phyloP scores from a whole-genome alignment of 257 asterid genomes.

The Rubia yunnanensis region DNA sequence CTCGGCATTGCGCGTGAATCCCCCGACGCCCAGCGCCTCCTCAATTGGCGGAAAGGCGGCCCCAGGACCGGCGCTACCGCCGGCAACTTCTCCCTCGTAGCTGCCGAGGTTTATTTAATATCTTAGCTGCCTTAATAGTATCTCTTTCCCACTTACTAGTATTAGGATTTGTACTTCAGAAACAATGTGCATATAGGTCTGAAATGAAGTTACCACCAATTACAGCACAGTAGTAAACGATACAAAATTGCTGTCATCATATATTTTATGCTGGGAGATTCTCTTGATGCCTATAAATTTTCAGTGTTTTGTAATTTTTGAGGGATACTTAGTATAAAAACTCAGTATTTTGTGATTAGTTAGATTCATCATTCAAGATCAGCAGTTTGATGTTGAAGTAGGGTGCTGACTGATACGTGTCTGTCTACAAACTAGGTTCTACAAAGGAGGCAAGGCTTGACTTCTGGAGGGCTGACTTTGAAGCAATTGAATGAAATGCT shows the following conservation, averaged over 20 bases:
- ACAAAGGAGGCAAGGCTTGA: conserved; percentile 70
- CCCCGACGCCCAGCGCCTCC: conserved; percentile 68
- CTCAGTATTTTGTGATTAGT: not conserved
- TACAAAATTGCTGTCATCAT: not conserved
- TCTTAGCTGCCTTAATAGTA: not conserved
- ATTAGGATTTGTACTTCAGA: too few species aligned
- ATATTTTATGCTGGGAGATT: not conserved
- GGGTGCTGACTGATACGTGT: not conserved
- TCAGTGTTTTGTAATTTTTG: not conserved
- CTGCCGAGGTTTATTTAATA: conserved; percentile 44
- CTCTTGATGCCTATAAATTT: not conserved
- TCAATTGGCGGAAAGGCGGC: conserved; percentile 95
- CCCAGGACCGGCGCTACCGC: conserved; percentile 66
- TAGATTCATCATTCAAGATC: not conserved
- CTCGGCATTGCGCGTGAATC: conserved; percentile 90
- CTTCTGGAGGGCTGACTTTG: conserved; percentile 70
- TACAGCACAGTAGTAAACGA: too few species aligned
- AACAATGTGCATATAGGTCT: too few species aligned
- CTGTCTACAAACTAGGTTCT: conserved; percentile 44
- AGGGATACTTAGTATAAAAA: not conserved
- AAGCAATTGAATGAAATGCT: conserved; percentile 70
- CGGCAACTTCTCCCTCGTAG: conserved; percentile 73
- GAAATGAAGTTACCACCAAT: too few species aligned
- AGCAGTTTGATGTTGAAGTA: not conserved
- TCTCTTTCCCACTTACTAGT: not conserved